Evolutionary conservation across 75 land plant genomes (phyloP).

Genomic region (Larix kaempferi): DNA sequence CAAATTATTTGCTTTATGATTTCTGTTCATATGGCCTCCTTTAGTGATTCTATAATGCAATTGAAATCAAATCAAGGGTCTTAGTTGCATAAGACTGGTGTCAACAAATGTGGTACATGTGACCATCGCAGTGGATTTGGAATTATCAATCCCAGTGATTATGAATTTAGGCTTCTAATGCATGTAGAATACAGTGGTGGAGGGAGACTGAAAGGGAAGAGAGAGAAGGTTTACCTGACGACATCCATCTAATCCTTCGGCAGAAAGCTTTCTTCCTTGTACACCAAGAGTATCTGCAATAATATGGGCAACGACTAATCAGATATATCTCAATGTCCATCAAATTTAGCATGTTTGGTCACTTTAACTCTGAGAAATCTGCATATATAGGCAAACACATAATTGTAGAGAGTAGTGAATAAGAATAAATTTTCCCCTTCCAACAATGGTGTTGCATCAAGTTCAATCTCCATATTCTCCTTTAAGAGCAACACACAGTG

Average conservation of each 20-base stretch:
- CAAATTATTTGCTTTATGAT: no score
- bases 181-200: background rate
- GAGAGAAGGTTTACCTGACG: constrained; percentile 43
- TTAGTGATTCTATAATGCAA: no score
- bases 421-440: background rate
- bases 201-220: background rate
- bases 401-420: background rate
- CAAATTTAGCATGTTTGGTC: background rate
- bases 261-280: constrained; percentile 78
- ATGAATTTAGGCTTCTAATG: background rate
- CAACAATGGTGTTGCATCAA: background rate
- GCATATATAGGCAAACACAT: background rate
- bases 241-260: constrained; percentile 43
- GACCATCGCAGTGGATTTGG: background rate
- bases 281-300: constrained; percentile 79
- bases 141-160: background rate
- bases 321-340: background rate
- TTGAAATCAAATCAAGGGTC: no score
- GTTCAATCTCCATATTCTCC: no score
- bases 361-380: background rate
- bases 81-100: no score
- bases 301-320: background rate
- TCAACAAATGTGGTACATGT: no score
- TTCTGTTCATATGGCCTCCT: no score
- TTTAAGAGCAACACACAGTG: no score